Evolutionary conservation across 75 land plant genomes (phyloP), one percentile per base, ranked within the genome.

Genomic region (Azolla pinnata): DNA sequence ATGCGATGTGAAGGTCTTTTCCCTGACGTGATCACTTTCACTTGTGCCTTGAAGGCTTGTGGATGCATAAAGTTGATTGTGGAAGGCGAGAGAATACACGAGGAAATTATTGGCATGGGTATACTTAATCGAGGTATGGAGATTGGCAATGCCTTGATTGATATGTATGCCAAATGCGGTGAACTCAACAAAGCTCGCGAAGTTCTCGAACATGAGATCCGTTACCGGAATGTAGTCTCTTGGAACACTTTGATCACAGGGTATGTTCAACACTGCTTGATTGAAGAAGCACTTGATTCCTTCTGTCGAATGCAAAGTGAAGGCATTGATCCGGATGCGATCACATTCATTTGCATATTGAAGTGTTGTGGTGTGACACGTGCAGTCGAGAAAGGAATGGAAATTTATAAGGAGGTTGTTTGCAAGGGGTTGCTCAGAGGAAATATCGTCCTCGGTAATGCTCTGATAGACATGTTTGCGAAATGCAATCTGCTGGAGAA

Each of bases 391-490:
- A 4, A 61, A 29, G 74, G 78, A 7, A 64, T 33, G 19, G 70
- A 72, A 0, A 27, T 70, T 44, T 76, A 79, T 53, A 72, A 70
- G 38, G 21, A 58, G 56, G 19, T 79, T 44, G 49, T 73, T 29
- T 40, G 76, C 21, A 51, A 50, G 18, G 46, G 45, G 38, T 1
- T 69, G 28, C 0, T n/a, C 2, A 59, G 58, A 63, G 74, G 12
- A 10, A 19, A 70, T 38, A 66, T 64, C 38, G 59, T 58, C 0
- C 47, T 70, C 51, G 64, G 62, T 23, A 79, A 69, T 9, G 54
- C 78, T 40, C 61, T 79, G n/a, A 60, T 79, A 5, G 74, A 67
- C 31, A 74, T 79, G 82, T 79, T 75, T 75, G 70, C 4, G 0
- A 57, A 75, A 63, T 66, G 21, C 55, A 69, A 70, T 2, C n/a